phyloP scores from a whole-genome alignment of 1,284 basidiomycete genomes.

The Cryptococcus wingfieldii region DNA sequence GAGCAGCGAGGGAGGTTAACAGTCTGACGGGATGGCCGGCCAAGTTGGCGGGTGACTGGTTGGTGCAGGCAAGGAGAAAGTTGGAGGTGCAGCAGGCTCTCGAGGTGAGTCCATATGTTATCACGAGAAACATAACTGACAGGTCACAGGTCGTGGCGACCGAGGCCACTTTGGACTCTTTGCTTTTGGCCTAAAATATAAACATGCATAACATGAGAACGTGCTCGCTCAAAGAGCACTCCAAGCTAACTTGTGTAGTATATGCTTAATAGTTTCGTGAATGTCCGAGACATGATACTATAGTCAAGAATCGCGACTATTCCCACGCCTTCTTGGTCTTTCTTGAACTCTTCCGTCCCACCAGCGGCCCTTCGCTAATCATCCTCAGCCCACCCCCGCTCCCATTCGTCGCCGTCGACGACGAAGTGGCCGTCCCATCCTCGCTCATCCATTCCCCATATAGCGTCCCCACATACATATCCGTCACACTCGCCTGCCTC shows the following conservation, averaged over 20 bases:
- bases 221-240: too few species aligned
- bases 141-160: conserved; percentile 66
- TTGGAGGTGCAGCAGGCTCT: conserved; percentile 91
- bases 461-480: not conserved
- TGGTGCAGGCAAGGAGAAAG: conserved; percentile 79
- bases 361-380: too few species aligned
- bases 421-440: not conserved
- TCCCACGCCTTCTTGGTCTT: too few species aligned
- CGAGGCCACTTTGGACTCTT: conserved; percentile 62
- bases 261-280: too few species aligned
- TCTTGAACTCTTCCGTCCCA: too few species aligned
- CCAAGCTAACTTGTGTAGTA: too few species aligned
- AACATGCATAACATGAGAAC: not conserved
- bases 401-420: too few species aligned
- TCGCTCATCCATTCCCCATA: not conserved
- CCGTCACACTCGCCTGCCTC: not conserved
- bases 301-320: too few species aligned
- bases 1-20: conserved; percentile 86
- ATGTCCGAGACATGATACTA: too few species aligned
- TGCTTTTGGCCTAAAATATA: conserved; percentile 49
- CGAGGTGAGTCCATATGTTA: conserved; percentile 56
- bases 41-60: conserved; percentile 80
- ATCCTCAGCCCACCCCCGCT: too few species aligned
- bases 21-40: conserved; percentile 82
- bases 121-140: conserved; percentile 26